phyloP scores from a whole-genome alignment of 345 rosid species.

The Gossypium raimondii region DNA sequence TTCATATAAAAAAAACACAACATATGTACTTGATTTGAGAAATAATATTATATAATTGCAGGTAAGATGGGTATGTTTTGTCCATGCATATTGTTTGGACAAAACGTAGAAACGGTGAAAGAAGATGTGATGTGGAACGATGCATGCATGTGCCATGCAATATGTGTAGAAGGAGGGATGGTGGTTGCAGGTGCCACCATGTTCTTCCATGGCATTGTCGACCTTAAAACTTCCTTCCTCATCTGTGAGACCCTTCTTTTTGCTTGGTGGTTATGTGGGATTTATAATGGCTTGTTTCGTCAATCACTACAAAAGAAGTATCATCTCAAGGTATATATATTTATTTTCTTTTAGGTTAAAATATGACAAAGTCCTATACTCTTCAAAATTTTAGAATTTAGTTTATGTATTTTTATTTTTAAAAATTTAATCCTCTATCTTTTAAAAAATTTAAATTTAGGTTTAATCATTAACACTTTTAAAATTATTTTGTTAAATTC shows the following conservation, averaged over 20 bases:
- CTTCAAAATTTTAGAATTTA: too few relatives aligned
- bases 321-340: slow-evolving; percentile 68
- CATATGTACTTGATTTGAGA: background rate
- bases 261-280: slow-evolving; percentile 89
- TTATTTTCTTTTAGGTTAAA: background rate
- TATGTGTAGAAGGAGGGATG: slow-evolving; percentile 89
- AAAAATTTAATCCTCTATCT: too few relatives aligned
- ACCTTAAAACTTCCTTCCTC: slow-evolving; percentile 68
- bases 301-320: slow-evolving; percentile 77
- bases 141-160: slow-evolving; percentile 76
- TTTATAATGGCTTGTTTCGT: slow-evolving; percentile 70
- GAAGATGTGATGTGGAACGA: slow-evolving; percentile 71
- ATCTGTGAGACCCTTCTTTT: slow-evolving; percentile 71
- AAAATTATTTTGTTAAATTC: too few relatives aligned
- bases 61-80: slow-evolving; percentile 77
- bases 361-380: too few relatives aligned
- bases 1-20: too few relatives aligned
- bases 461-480: too few relatives aligned
- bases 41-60: slow-evolving; percentile 18
- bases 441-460: too few relatives aligned
- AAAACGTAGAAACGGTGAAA: slow-evolving; percentile 59
- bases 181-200: slow-evolving; percentile 61
- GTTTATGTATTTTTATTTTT: too few relatives aligned
- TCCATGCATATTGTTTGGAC: slow-evolving; percentile 81
- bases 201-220: slow-evolving; percentile 71